Evolutionary conservation across 495 filamentous ascomycete genomes (phyloP), one percentile per base, ranked within the genome.

Genomic region (Aspergillus kassunensis): DNA sequence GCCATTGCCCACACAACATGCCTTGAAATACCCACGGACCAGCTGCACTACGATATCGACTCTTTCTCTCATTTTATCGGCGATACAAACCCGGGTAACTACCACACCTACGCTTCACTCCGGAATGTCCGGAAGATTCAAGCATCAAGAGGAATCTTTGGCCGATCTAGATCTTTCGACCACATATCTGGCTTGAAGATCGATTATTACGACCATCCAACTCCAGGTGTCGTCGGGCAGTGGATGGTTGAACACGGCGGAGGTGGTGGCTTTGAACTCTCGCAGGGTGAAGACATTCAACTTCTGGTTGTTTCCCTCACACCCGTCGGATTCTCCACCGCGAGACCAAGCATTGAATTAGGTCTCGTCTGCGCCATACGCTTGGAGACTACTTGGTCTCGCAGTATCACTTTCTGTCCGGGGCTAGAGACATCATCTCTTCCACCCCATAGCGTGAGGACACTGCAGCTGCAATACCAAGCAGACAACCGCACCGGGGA

Each of bases 61-160:
- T n/a, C n/a, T n/a, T 57, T 57, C 44, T 41, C 55, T n/a, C 30
- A 36, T 37, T 53, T 49, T 20, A 49, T 57, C 24, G 13, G 30
- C 35, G 21, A 30, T 21, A n/a, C 18, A n/a, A 20, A 30, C 12
- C 19, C 24, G 3, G 45, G 15, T 24, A 42, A 54, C 29, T 56
- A 54, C 48, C 54, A 57, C 34, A 61, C 58, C 37, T 57, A 46
- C 39, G 54, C 58, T 27, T 52, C 54, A 18, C 46, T 61, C 11
- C 54, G 39, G 21, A 48, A 49, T 9, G 44, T 61, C 25, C 54
- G 55, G 46, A 57, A 27, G 24, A 58, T 58, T 13, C 29, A 46
- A 30, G 58, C 51, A 29, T 57, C 54, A 4, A 55, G 3, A 9
- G 51, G 58, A 31, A 52, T 52, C 7, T 12, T 27, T 31, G 54